phyloP scores from a whole-genome alignment of 306 rosid genomes.

The Glycine tomentella region DNA sequence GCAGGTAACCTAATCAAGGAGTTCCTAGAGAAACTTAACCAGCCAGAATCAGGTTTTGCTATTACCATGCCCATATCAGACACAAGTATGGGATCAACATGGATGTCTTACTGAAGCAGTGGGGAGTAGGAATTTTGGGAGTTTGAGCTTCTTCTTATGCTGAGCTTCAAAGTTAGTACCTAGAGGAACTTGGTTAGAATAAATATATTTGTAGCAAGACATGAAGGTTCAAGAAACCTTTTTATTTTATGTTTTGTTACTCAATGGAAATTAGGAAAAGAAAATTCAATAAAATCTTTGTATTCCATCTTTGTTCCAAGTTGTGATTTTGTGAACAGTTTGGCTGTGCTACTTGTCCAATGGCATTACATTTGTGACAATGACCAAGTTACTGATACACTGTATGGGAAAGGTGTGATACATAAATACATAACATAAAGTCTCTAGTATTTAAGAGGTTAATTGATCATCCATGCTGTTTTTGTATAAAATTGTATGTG shows the following conservation, averaged over 20 bases:
- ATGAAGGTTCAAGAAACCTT: constrained; percentile 10
- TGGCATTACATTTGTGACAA: not conserved
- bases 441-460: not conserved
- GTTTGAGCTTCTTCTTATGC: not conserved
- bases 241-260: constrained; percentile 16
- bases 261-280: not conserved
- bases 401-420: not conserved
- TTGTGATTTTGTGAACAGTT: not conserved
- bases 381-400: not conserved
- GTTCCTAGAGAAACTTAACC: constrained; percentile 48
- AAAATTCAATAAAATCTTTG: not conserved
- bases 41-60: constrained; percentile 46
- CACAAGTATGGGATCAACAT: constrained; percentile 28
- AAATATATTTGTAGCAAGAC: constrained; percentile 6
- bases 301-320: not conserved
- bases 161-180: not conserved
- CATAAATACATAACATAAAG: too few species aligned
- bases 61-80: constrained; percentile 47
- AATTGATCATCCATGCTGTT: too few species aligned
- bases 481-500: too few species aligned
- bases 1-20: constrained; percentile 54
- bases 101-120: constrained; percentile 49
- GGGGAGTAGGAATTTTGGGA: constrained; percentile 1
- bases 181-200: constrained; percentile 31
- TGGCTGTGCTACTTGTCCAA: not conserved